phyloP scores from a whole-genome alignment of 2,329 filamentous ascomycete species.

The Pseudophaeomoniella oleicola region DNA sequence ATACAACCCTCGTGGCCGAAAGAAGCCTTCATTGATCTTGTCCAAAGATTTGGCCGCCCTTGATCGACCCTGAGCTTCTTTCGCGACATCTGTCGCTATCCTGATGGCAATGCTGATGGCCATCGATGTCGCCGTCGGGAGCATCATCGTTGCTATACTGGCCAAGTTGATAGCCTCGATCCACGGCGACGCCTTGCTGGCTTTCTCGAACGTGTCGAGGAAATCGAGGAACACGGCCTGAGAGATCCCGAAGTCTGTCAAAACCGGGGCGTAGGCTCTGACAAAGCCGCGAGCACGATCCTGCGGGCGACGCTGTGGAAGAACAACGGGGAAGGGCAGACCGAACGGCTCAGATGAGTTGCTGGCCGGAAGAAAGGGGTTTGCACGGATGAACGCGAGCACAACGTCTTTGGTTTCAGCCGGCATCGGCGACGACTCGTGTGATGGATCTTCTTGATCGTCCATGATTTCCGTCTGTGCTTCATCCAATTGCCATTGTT shows the following conservation, averaged over 20 bases:
- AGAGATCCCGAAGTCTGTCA: constrained; percentile 19
- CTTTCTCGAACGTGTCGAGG: constrained; percentile 20
- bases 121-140: constrained; percentile 25
- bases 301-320: constrained; percentile 23
- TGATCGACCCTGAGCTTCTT: constrained; percentile 21
- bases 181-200: constrained; percentile 22
- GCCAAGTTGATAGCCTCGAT: constrained; percentile 28
- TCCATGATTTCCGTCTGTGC: constrained; percentile 4
- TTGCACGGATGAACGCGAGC: too few relatives aligned
- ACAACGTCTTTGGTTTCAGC: too few relatives aligned
- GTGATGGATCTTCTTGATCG: too few relatives aligned
- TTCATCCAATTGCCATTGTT: constrained; percentile 5
- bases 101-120: constrained; percentile 30
- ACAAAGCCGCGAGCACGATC: constrained; percentile 23
- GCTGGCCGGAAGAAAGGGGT: background rate
- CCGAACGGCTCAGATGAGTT: background rate
- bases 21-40: constrained; percentile 39
- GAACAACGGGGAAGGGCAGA: constrained; percentile 19
- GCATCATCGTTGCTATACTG: constrained; percentile 21
- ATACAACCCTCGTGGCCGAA: constrained; percentile 39
- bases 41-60: constrained; percentile 37
- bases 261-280: constrained; percentile 22
- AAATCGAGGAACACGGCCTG: constrained; percentile 23
- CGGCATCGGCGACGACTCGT: background rate
- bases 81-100: constrained; percentile 25